Conservation (phyloP, 495 filamentous ascomycete genomes). For the Podospora comata region DNA sequence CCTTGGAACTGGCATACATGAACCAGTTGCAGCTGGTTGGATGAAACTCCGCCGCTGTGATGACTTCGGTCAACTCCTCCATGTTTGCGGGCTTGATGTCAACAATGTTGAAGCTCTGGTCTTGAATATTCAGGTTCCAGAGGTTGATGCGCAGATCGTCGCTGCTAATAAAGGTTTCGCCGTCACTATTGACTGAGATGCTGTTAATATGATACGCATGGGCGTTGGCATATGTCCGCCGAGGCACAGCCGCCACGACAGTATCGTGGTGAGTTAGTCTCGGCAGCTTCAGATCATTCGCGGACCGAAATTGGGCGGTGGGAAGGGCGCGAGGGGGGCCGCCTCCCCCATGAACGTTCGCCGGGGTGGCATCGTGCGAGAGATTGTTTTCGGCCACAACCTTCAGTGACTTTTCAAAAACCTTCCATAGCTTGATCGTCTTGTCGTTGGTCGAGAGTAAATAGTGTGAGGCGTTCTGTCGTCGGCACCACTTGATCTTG, state of each 20-base stretch:
- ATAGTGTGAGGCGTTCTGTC: slow-evolving; percentile 97
- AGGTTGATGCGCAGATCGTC: slow-evolving; percentile 97
- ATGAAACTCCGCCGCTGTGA: slow-evolving; percentile 97
- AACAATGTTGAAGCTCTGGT: slow-evolving; percentile 99
- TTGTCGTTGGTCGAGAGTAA: slow-evolving; percentile 98
- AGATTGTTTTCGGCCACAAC: slow-evolving; percentile 99
- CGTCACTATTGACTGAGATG: slow-evolving; percentile 98
- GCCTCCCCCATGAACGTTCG: slow-evolving; percentile 68
- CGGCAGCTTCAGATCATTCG: slow-evolving; percentile 84
- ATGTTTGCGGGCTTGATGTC: slow-evolving; percentile 99
- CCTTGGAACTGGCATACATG: slow-evolving; percentile 99
- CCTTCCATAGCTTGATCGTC: slow-evolving; percentile 99
- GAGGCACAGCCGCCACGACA: slow-evolving; percentile 92
- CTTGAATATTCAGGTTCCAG: slow-evolving; percentile 99
- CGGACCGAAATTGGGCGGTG: slow-evolving; percentile 69
- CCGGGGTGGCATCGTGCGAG: slow-evolving; percentile 87
- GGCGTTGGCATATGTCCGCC: slow-evolving; percentile 94
- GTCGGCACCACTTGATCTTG: slow-evolving; percentile 99
- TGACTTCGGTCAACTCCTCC: slow-evolving; percentile 98
- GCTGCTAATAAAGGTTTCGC: slow-evolving; percentile 98
- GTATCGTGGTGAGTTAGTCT: slow-evolving; percentile 97
- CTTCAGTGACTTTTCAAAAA: slow-evolving; percentile 98
- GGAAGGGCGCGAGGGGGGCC: slow-evolving; percentile 65
- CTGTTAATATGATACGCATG: slow-evolving; percentile 99
- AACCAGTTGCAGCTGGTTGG: slow-evolving; percentile 98